phyloP scores from a whole-genome alignment of 495 filamentous ascomycete genomes.

The Podospora australis region DNA sequence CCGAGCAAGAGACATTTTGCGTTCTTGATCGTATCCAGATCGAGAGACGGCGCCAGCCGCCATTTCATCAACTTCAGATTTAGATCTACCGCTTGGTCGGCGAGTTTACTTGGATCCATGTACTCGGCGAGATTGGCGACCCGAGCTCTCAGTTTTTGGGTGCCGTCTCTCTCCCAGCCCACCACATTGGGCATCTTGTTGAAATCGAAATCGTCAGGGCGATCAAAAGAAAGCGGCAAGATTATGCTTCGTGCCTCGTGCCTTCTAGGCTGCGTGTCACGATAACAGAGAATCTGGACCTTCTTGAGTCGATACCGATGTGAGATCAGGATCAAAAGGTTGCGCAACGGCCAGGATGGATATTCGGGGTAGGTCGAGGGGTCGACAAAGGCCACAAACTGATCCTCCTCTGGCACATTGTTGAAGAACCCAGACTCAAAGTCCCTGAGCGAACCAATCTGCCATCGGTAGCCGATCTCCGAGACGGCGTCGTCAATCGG shows the following conservation, averaged over 20 bases:
- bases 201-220: conserved; percentile 31
- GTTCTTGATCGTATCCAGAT: conserved; percentile 82
- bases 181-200: conserved; percentile 73
- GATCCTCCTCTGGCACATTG: conserved; percentile 57
- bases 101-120: conserved; percentile 79
- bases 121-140: conserved; percentile 78
- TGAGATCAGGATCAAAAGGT: conserved; percentile 78
- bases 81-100: conserved; percentile 93
- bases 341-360: conserved; percentile 89
- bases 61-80: conserved; percentile 99
- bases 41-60: conserved; percentile 81
- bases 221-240: conserved; percentile 56
- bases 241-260: conserved; percentile 77
- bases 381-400: conserved; percentile 81
- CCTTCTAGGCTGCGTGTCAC: conserved; percentile 68
- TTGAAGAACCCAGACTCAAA: conserved; percentile 89
- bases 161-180: conserved; percentile 84
- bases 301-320: conserved; percentile 70
- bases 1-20: conserved; percentile 93
- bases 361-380: conserved; percentile 81
- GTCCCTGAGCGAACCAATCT: conserved; percentile 61
- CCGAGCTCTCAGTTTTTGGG: conserved; percentile 66
- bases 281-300: conserved; percentile 84
- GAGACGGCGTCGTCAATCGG: conserved; percentile 28
- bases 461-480: conserved; percentile 61